Evolutionary conservation across 805 yeast species (phyloP), one percentile per base, ranked within the genome.

Genomic region (Sugiyamaella americana): DNA sequence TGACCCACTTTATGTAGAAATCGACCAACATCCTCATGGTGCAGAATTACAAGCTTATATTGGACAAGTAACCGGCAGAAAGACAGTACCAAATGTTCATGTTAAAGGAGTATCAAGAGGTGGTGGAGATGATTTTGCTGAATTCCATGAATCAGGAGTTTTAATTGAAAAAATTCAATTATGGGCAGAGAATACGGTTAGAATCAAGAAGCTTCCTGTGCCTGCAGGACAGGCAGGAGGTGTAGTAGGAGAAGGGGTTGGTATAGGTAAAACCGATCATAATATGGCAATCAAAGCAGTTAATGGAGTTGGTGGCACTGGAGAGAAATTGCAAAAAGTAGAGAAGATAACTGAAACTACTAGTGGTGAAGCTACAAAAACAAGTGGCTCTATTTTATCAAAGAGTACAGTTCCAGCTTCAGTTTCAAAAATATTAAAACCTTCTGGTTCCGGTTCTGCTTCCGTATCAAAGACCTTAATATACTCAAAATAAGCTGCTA

Each of bases 51-150:
- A 89, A 65, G 76, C 70, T 16, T 82, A 83, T 63, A 72, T 93
- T 44, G 82, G 73, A 16, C 69, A 73, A 43, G 64, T 74, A 47
- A 79, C 95, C 3, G 94, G 93, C 4, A 79, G 96, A 56, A 67
- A 67, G 23, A 91, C 98, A 0, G 98, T 93, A 11, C 98, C 98
- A 21, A 93, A 93, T 61, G 76, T 93, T 18, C 71, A 87, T 45
- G 76, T 91, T 45, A 83, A 80, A 47, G 83, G 84, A 5, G 63
- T 74, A 21, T 81, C 91, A 41, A 74, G 84, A 54, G 98, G 98
- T 35, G 98, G 98, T 2, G 78, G 79, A 36, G 96, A 87, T 63
- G 97, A 89, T 47, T 78, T 93, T 62, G 70, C 64, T 21, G 71
- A 67, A 29, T 67, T 87, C 48, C 88, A 86, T 58, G 69, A 72